phyloP scores from a whole-genome alignment of 2,329 filamentous ascomycete species.

The Talaromyces atroroseus region DNA sequence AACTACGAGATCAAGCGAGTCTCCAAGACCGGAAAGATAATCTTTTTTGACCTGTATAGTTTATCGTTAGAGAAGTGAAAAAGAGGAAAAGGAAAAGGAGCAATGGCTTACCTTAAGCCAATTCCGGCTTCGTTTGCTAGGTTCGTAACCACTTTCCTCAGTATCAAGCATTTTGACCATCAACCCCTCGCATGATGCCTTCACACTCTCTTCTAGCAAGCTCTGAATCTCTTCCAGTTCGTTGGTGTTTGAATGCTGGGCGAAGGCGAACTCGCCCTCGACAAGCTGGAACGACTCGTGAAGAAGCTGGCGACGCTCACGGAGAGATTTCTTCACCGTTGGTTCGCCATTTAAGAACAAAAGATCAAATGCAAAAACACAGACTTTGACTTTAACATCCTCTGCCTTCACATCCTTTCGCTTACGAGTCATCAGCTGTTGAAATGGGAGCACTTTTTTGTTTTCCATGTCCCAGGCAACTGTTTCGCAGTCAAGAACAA shows the following conservation, averaged over 20 bases:
- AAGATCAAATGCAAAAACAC: conserved; percentile 93
- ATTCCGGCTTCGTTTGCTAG: conserved; percentile 90
- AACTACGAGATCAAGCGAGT: conserved; percentile 94
- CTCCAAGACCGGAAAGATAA: conserved; percentile 87
- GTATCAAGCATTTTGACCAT: conserved; percentile 99
- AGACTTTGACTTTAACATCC: conserved; percentile 94
- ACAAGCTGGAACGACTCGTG: conserved; percentile 65
- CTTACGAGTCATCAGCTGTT: conserved; percentile 97
- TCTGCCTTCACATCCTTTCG: conserved; percentile 94
- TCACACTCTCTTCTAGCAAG: conserved; percentile 89
- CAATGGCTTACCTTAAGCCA: conserved; percentile 74
- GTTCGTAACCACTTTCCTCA: conserved; percentile 86
- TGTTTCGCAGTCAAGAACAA: conserved; percentile 97
- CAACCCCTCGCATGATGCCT: conserved; percentile 90
- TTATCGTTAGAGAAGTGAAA: neutral
- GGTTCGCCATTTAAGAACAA: conserved; percentile 88
- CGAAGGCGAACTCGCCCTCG: conserved; percentile 88
- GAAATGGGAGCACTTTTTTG: conserved; percentile 95
- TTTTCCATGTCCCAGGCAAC: conserved; percentile 93
- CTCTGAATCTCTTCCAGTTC: conserved; percentile 90
- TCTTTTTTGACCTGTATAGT: conserved; percentile 83
- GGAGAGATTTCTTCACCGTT: conserved; percentile 78
- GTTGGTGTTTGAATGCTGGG: conserved; percentile 77
- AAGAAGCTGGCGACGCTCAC: conserved; percentile 74
- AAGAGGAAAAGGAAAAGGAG: neutral